Evolutionary conservation across 78 protist species (phyloP).

Genomic region (Emiliania huxleyi): DNA sequence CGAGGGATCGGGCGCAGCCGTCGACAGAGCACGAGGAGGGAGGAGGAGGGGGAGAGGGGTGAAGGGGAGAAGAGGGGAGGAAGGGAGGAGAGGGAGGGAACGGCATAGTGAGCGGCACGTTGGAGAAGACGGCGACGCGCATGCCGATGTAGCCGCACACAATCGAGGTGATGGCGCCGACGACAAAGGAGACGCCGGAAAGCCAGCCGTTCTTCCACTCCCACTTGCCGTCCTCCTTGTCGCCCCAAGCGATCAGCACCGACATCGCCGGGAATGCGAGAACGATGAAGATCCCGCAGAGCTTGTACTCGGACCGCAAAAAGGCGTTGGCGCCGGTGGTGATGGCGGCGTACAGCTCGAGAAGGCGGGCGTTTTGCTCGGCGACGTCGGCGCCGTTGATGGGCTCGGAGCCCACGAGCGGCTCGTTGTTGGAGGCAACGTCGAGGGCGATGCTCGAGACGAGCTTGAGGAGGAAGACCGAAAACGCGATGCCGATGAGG

Average conservation of each 20-base stretch:
- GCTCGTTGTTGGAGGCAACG: background rate
- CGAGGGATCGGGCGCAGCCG: no score
- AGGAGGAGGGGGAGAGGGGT: no score
- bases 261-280: background rate
- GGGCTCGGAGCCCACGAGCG: background rate
- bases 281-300: conserved; percentile 31
- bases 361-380: background rate
- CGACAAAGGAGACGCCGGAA: conserved; percentile 41
- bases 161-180: conserved; percentile 63
- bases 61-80: no score
- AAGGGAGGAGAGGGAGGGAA: no score
- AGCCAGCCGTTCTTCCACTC: background rate
- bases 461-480: background rate
- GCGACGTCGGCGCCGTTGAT: background rate
- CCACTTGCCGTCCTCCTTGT: background rate
- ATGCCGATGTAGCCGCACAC: conserved; percentile 61
- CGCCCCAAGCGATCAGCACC: background rate
- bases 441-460: background rate
- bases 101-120: conserved; percentile 52
- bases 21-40: no score
- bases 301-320: conserved; percentile 44
- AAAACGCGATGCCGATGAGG: background rate
- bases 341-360: background rate
- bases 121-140: conserved; percentile 62
- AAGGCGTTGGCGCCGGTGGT: conserved; percentile 32